Conservation (phyloP, 2,329 filamentous ascomycete species). For the Phoma sp. region DNA sequence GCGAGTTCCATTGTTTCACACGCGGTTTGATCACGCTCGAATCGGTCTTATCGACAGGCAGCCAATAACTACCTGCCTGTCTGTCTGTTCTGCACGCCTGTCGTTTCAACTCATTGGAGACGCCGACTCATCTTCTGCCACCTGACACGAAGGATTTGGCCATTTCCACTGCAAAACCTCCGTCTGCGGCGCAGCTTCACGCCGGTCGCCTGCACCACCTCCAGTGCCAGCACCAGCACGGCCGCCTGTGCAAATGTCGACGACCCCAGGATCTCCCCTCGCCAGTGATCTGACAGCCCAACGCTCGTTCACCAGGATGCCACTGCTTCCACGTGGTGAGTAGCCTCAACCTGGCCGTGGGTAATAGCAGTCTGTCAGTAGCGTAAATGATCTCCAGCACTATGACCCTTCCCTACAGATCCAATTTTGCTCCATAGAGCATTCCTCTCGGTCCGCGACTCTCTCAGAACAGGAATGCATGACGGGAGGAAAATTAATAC, state of each 20-base stretch:
- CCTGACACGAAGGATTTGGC: slow-evolving; percentile 9
- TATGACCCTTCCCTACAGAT: slow-evolving; percentile 5
- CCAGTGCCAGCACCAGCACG: not conserved
- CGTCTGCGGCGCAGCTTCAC: slow-evolving; percentile 3
- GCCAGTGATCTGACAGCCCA: slow-evolving; percentile 11
- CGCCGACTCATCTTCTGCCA: slow-evolving; percentile 3
- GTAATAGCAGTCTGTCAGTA: slow-evolving; percentile 8
- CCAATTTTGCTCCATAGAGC: slow-evolving; percentile 8
- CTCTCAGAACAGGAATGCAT: slow-evolving; percentile 3
- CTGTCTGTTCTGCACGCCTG: slow-evolving; percentile 11
- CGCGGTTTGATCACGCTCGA: slow-evolving; percentile 40
- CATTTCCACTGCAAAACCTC: slow-evolving; percentile 12
- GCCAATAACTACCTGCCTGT: slow-evolving; percentile 6
- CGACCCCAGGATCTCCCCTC: slow-evolving; percentile 1
- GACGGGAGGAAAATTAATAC: slow-evolving; percentile 6
- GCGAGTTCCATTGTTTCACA: slow-evolving; percentile 41
- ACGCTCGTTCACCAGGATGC: slow-evolving; percentile 12
- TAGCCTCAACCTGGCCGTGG: slow-evolving; percentile 14
- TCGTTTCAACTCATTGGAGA: slow-evolving; percentile 13
- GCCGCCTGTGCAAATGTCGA: not conserved
- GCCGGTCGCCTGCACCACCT: not conserved
- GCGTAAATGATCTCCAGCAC: slow-evolving; percentile 19
- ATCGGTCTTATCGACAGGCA: slow-evolving; percentile 21
- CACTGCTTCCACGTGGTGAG: slow-evolving; percentile 16
- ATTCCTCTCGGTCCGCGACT: slow-evolving; percentile 3